Conservation (phyloP, 169 alveolate species). For the Cryptosporidium bovis region DNA sequence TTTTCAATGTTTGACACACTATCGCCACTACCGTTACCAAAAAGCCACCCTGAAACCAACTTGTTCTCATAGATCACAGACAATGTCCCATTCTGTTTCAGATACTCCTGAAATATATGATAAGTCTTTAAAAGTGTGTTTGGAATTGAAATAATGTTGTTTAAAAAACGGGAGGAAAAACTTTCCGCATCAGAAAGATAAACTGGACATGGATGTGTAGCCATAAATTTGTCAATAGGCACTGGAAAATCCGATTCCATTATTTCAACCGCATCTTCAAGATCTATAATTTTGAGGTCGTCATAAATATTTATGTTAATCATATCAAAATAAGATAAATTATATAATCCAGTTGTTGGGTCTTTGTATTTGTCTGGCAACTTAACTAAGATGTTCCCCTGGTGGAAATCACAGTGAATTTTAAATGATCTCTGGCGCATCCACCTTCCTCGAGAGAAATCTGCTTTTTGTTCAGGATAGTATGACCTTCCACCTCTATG, state of each 20-base stretch:
- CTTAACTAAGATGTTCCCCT: constrained; percentile 50
- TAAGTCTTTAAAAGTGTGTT: constrained; percentile 4
- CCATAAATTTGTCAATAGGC: constrained; percentile 47
- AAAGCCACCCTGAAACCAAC: constrained; percentile 18
- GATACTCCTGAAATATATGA: constrained; percentile 14
- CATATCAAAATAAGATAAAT: constrained; percentile 39
- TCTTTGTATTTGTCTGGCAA: constrained; percentile 7
- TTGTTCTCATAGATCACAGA: not conserved
- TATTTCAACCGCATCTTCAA: constrained; percentile 61
- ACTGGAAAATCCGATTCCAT: constrained; percentile 55
- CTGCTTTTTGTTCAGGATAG: constrained; percentile 48
- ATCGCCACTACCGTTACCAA: not conserved
- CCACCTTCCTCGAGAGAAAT: constrained; percentile 46
- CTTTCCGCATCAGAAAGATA: constrained; percentile 59
- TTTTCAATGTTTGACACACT: constrained; percentile 1
- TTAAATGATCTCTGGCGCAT: constrained; percentile 17
- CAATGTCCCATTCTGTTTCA: not conserved
- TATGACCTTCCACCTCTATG: constrained; percentile 66
- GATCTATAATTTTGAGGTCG: constrained; percentile 34
- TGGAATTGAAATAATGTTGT: constrained; percentile 20
- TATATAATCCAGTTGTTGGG: not conserved
- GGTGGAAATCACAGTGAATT: constrained; percentile 62
- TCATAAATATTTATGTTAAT: constrained; percentile 26
- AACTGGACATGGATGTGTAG: constrained; percentile 62
- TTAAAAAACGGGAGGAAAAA: constrained; percentile 22